Evolutionary conservation across 768 basidiomycete species (phyloP).

Genomic region (Polyporus arcularius): DNA sequence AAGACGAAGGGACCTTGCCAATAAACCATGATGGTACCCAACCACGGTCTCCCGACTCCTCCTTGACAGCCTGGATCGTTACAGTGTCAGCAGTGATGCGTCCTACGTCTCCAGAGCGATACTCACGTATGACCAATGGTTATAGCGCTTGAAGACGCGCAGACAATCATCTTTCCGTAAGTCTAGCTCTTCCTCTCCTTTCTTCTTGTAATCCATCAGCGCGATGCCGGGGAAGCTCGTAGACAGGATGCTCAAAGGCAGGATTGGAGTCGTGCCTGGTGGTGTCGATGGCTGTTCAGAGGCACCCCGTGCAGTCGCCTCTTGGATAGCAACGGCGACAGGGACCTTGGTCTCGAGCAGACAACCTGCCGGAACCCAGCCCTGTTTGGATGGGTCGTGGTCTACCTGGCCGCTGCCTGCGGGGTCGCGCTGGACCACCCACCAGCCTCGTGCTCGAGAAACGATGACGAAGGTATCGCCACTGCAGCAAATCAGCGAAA

Average conservation of each 20-base stretch:
- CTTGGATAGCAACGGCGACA: conserved; percentile 83
- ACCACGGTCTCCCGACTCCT: conserved; percentile 89
- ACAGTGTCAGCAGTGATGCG: conserved; percentile 7
- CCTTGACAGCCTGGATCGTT: conserved; percentile 77
- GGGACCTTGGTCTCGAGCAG: conserved; percentile 91
- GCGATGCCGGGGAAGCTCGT: conserved; percentile 97
- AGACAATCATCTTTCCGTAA: conserved; percentile 86
- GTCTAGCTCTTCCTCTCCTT: conserved; percentile 91
- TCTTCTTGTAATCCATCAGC: conserved; percentile 94
- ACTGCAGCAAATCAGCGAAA: conserved; percentile 38
- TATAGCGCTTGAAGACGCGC: conserved; percentile 96
- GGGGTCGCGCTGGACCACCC: conserved; percentile 96
- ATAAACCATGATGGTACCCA: conserved; percentile 99
- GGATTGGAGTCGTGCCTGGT: conserved; percentile 68
- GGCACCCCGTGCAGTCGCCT: conserved; percentile 69
- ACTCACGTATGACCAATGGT: conserved; percentile 93
- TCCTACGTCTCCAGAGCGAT: conserved; percentile 7
- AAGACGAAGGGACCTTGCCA: conserved; percentile 67
- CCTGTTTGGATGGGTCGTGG: conserved; percentile 77
- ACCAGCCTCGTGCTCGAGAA: conserved; percentile 97
- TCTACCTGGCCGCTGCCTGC: conserved; percentile 79
- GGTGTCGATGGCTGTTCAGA: conserved; percentile 35
- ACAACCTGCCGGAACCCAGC: conserved; percentile 98
- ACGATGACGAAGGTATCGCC: conserved; percentile 94
- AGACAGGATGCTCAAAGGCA: conserved; percentile 91